Base-by-base conservation (phyloP, 208 protist genomes). In the Acanthamoeba healyi region DNA sequence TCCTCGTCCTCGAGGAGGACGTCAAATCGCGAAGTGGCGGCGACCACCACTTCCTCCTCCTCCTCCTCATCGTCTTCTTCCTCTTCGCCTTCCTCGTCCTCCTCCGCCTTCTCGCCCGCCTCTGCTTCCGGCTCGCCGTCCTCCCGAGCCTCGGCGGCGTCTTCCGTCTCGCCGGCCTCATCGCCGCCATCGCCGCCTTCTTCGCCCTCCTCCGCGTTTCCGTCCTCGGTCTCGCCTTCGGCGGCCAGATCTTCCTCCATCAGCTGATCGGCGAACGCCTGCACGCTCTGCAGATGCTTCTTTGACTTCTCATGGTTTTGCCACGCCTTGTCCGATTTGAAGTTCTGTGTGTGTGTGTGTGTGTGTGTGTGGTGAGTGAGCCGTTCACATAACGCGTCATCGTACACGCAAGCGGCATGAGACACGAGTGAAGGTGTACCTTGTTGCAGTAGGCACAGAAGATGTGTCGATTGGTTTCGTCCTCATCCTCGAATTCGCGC, bases 231-330 rank as follows among this genome's bases (percentile, higher is more conserved):
- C 82, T 79, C 70, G 3, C 89, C 67, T 61, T 91, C 93, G 42
- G 82, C 72, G 5, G 86, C 67, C 12, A 54, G 32, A 7, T 93
- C 94, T 19, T 74, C 49, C 38, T 67, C 88, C 74, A 63, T 93
- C 4, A 96, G 42, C 65, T 93, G 67, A 2, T 81, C 61, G 1
- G 72, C 34, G 29, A 94, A 56, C 38, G 56, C 40, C 32, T 93
- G 38, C 40, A 95, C 91, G 32, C 81, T 51, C 49, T 95, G 56
- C 22, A 95, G 79, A 40, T 97, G 96, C 67, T 96, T 96, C 63
- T 95, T 96, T 19, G 95, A 96, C 61, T 89, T 65, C 40, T 96
- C 72, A 63, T 97, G 96, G 49, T 97, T 96, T 34, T 88, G 29
- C 70, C 51, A 87, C n/a, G 84, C 81, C 29, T 87, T 77, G 29